Percentiles rank a stretch among this genome's conserved stretches.
Evolutionary conservation across 257 asterid genomes (phyloP).

Genomic region (Verbascum thapsus): DNA sequence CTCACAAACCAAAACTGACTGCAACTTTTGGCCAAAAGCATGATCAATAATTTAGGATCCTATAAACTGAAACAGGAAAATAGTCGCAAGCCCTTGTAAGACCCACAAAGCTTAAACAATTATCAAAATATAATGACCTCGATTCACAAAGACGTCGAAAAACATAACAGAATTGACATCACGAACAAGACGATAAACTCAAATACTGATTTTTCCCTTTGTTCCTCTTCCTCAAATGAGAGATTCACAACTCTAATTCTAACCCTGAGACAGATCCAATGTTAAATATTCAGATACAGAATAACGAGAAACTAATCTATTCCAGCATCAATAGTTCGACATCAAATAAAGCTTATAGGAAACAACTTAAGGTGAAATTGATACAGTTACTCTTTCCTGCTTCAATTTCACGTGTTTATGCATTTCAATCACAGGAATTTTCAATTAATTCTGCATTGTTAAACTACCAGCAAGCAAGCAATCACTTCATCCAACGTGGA

Average conservation of each 20-base stretch:
- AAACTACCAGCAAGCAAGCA: too few species aligned
- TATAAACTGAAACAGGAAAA: conserved; percentile 8
- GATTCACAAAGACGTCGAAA: background rate
- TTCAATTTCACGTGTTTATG: background rate
- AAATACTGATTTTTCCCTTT: background rate
- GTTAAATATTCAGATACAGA: background rate
- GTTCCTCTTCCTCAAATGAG: background rate
- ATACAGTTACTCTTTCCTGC: background rate
- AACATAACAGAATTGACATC: too few species aligned
- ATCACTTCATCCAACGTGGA: too few species aligned
- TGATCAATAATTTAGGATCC: background rate
- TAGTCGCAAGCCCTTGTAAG: background rate
- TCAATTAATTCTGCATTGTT: too few species aligned
- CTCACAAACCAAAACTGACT: background rate
- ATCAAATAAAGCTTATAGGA: background rate
- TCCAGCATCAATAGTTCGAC: background rate
- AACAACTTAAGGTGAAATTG: background rate
- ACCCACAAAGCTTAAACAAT: conserved; percentile 17
- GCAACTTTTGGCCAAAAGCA: conserved; percentile 4
- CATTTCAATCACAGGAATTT: too few species aligned
- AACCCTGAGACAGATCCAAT: background rate
- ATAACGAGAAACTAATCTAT: background rate
- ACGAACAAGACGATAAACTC: conserved; percentile 29
- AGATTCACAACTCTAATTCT: background rate
- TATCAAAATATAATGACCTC: conserved; percentile 33